Conservation (phyloP, 2,329 filamentous ascomycete species). For the Cryphonectria naterciae region DNA sequence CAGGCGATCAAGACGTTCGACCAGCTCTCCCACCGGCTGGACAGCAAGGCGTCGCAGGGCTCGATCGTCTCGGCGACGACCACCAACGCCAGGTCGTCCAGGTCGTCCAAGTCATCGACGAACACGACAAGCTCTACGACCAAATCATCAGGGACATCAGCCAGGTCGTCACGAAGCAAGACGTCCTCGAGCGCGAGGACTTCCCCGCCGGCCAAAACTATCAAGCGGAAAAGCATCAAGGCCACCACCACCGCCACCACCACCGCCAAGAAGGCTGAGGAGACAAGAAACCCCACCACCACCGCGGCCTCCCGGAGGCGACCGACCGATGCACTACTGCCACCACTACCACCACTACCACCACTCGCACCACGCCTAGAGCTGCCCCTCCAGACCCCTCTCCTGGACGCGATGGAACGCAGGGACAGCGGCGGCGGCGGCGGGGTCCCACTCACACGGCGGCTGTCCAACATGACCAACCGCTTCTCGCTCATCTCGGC, state of each 20-base stretch:
- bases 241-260: not conserved
- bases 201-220: not conserved
- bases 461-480: conserved; percentile 27
- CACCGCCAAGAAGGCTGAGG: not conserved
- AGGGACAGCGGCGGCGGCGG: not conserved
- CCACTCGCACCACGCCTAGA: conserved; percentile 7
- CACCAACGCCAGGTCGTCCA: conserved; percentile 11
- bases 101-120: conserved; percentile 22
- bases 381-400: conserved; percentile 18
- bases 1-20: conserved; percentile 55
- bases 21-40: conserved; percentile 45
- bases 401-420: conserved; percentile 17
- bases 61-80: conserved; percentile 26
- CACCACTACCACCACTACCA: not conserved
- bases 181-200: not conserved
- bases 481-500: conserved; percentile 39
- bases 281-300: not conserved
- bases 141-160: not conserved
- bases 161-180: not conserved
- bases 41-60: conserved; percentile 32
- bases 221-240: conserved; percentile 6
- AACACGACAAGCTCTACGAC: not conserved
- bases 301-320: not conserved
- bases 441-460: conserved; percentile 1
- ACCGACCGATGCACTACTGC: not conserved